Evolutionary conservation across 2,329 filamentous ascomycete genomes (phyloP).

Genomic region (Paecilomyces variotii): DNA sequence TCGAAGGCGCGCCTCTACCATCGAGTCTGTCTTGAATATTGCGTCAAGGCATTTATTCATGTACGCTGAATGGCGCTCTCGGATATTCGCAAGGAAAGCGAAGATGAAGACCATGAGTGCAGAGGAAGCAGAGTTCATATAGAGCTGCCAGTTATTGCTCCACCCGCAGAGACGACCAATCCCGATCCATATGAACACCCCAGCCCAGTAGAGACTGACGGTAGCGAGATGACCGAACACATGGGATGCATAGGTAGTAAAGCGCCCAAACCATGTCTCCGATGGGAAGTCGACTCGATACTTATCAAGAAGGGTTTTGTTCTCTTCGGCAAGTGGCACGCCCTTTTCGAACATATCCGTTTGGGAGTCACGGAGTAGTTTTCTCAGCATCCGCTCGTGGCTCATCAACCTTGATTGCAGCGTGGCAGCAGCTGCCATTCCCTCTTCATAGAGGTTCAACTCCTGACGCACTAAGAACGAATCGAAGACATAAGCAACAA

Average conservation of each 20-base stretch:
- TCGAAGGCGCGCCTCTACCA: conserved; percentile 10
- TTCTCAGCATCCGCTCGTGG: conserved; percentile 13
- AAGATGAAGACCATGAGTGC: conserved; percentile 35
- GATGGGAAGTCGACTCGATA: conserved; percentile 20
- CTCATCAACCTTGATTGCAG: conserved; percentile 13
- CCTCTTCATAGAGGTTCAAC: conserved; percentile 14
- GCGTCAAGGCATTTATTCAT: conserved; percentile 9
- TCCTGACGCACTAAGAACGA: conserved; percentile 25
- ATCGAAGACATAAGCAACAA: conserved; percentile 25
- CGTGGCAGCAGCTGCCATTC: conserved; percentile 7
- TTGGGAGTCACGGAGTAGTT: not conserved
- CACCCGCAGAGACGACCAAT: conserved; percentile 2
- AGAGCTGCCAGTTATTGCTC: conserved; percentile 4
- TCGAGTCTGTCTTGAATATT: conserved; percentile 12
- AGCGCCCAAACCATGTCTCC: conserved; percentile 9
- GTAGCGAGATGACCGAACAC: conserved; percentile 1
- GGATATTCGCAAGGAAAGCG: conserved; percentile 14
- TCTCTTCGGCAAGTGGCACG: not conserved
- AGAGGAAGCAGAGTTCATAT: conserved; percentile 34
- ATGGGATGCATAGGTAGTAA: not conserved
- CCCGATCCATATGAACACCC: conserved; percentile 4
- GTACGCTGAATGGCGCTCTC: conserved; percentile 12
- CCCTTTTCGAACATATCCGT: not conserved
- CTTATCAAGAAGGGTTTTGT: not conserved
- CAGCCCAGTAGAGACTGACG: conserved; percentile 1